phyloP scores from a whole-genome alignment of 2,329 filamentous ascomycete species.

The Dothistroma septosporum region DNA sequence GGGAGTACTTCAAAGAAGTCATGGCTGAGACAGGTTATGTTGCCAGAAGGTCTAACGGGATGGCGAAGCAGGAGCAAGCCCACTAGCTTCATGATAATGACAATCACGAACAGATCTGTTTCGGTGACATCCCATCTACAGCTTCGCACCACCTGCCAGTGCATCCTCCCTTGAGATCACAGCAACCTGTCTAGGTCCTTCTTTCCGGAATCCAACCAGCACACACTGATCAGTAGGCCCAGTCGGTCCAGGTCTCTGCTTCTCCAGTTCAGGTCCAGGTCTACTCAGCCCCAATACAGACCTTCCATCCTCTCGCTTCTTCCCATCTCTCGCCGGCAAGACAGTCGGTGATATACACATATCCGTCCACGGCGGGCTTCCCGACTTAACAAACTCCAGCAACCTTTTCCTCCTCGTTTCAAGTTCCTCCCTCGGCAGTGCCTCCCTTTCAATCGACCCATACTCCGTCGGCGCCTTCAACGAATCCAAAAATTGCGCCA shows the following conservation, averaged over 20 bases:
- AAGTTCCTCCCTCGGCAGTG: constrained; percentile 37
- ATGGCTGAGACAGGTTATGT: background rate
- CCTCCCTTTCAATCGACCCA: constrained; percentile 25
- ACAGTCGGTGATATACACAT: constrained; percentile 43
- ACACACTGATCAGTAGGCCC: constrained; percentile 55
- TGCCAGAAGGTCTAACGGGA: background rate
- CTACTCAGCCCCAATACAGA: constrained; percentile 52
- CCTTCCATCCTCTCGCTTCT: constrained; percentile 46
- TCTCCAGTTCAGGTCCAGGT: constrained; percentile 54
- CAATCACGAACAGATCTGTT: background rate
- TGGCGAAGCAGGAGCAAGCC: background rate
- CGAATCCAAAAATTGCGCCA: constrained; percentile 32
- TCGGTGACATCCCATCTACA: constrained; percentile 8
- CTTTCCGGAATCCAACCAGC: constrained; percentile 53
- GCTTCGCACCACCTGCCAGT: constrained; percentile 17
- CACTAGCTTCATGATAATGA: background rate
- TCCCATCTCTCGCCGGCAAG: constrained; percentile 33
- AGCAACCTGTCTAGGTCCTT: constrained; percentile 54
- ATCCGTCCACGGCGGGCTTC: constrained; percentile 41
- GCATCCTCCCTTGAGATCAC: constrained; percentile 44
- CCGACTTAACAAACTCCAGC: constrained; percentile 49
- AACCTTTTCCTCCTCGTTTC: constrained; percentile 52
- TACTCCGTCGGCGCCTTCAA: constrained; percentile 31
- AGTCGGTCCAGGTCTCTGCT: constrained; percentile 36
- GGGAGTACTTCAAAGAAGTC: background rate